Conservation (phyloP, 139 green algal species). For the Chlorella sp. region DNA sequence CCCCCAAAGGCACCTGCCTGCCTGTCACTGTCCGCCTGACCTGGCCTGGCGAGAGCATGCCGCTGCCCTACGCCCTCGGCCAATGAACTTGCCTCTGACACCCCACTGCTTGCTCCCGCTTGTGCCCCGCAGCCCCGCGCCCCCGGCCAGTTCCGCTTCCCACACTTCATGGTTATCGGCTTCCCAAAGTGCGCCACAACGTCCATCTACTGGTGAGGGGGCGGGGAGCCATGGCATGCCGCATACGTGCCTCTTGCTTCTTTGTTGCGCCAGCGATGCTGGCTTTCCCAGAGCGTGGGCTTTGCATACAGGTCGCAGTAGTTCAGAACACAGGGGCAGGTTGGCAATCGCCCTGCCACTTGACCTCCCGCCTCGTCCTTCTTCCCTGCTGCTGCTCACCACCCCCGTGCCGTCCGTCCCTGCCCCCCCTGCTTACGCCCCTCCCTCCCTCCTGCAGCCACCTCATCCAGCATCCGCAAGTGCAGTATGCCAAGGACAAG, state of each 20-base stretch:
- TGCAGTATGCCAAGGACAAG: constrained; percentile 25
- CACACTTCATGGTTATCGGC: constrained; percentile 15
- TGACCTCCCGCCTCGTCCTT: too few relatives aligned
- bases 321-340: too few relatives aligned
- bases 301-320: too few relatives aligned
- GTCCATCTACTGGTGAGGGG: constrained; percentile 16
- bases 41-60: neutral
- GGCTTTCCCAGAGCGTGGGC: neutral
- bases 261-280: too few relatives aligned
- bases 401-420: too few relatives aligned
- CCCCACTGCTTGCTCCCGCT: neutral
- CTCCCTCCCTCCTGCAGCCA: neutral
- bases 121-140: constrained; percentile 4
- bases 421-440: neutral
- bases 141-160: constrained; percentile 29
- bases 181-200: constrained; percentile 35
- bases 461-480: constrained; percentile 33
- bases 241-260: too few relatives aligned
- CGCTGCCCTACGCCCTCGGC: neutral
- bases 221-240: too few relatives aligned
- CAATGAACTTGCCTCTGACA: neutral
- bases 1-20: neutral
- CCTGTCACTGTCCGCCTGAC: neutral
- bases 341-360: too few relatives aligned
- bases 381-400: neutral